Base-by-base conservation (phyloP, 495 filamentous ascomycete genomes). In the Letharia lupina region DNA sequence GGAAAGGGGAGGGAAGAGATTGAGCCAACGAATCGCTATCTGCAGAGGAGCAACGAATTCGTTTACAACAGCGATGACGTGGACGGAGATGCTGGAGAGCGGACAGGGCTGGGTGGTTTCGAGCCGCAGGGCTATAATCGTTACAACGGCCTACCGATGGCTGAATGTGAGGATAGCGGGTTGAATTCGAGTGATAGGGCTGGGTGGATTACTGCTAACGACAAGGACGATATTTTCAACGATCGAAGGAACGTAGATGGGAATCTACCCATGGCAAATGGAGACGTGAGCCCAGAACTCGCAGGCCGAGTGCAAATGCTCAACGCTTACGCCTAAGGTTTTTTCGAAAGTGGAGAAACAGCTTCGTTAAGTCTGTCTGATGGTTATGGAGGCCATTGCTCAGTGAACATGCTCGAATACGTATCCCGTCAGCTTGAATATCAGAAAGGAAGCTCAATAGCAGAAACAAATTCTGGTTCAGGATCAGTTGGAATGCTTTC, bases 21-120 rank as follows among this genome's bases (percentile, higher is more conserved):
- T 39, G 57, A 20, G 35, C 15, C 48, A 33, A 23, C 31, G 50
- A 64, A 28, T 31, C 35, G 42, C 62, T 57, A 48, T 47, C 6
- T 39, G 62, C 37, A 20, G 31, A 57, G 54, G 28, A 65, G 61
- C 42, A 35, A 68, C 20, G 45, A 65, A 20, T 54, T 50, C 9
- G 33, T 60, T 54, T 2, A 54, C 20, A 47, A 66, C 18, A 68
- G 67, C 58, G 67, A 65, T 62, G 56, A 56, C 12, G 31, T 59
- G 15, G 59, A 64, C 13, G 63, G 50, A 35, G 9, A 57, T 13
- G 59, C 48, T 41, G 57, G 37, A 31, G 33, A 57, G 1, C 4
- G 0, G 54, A 37, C 54, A 20, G n/a, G 54, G 54, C 54, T 57
- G 33, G 33, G 54, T 37, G 48, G 23, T 47, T 45, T 42, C 18